Evolutionary conservation across 1,284 basidiomycete genomes (phyloP).

Genomic region (Tilletia caries): DNA sequence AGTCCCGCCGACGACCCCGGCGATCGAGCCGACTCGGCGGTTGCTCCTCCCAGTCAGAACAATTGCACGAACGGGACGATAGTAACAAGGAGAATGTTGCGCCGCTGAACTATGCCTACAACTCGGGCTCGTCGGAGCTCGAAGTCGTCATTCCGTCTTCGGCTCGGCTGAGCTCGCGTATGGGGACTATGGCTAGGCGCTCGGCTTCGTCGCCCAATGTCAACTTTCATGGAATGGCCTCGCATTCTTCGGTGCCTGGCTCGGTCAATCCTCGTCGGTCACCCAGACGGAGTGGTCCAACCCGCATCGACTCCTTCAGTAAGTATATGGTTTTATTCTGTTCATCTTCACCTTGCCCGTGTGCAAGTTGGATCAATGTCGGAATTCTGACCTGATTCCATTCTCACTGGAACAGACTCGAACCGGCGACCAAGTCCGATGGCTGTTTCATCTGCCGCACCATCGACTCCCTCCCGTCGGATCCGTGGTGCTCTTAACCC

Average conservation of each 20-base stretch:
- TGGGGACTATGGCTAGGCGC: background rate
- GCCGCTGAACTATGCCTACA: conserved; percentile 31
- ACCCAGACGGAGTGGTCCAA: background rate
- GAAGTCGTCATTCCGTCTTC: background rate
- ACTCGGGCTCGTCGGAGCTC: background rate
- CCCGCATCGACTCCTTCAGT: background rate
- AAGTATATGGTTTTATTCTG: background rate
- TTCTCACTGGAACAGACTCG: background rate
- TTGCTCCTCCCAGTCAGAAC: conserved; percentile 22
- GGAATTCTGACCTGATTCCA: too few relatives aligned
- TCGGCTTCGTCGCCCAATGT: background rate
- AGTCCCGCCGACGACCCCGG: background rate
- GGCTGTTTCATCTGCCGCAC: background rate
- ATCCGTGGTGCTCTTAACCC: conserved; percentile 6
- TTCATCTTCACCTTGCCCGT: background rate
- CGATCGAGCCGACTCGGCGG: conserved; percentile 28
- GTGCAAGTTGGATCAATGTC: too few relatives aligned
- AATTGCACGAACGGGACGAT: conserved; percentile 33
- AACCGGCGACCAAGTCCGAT: background rate
- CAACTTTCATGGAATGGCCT: background rate
- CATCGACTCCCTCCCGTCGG: background rate
- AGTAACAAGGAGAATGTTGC: conserved; percentile 53
- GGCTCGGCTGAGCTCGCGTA: background rate
- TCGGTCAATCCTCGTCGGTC: background rate
- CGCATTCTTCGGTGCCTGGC: background rate